A percentile compares a stretch with the other conserved stretches of the same genome.
These are phyloP conservation scores for Polygonum maritimum DNA, from an alignment of 148 eudicot species.

Conservation along the genomic window DNA sequence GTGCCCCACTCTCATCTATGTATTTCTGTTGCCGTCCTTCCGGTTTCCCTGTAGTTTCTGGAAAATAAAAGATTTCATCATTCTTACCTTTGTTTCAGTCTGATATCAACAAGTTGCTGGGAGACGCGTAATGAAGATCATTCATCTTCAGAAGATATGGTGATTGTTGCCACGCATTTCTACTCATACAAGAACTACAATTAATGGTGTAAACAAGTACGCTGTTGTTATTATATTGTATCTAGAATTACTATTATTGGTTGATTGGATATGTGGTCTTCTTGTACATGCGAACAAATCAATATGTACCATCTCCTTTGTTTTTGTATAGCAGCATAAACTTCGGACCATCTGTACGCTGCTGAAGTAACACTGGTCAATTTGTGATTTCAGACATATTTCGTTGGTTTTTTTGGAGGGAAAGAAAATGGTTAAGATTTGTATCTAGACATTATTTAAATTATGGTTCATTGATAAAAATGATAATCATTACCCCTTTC, in stretches of 20 bases:
- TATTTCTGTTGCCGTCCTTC: neutral
- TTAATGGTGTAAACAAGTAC: neutral
- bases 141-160: neutral
- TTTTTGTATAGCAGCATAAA: no score
- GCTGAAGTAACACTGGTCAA: no score
- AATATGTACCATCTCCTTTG: no score
- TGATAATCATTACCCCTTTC: no score
- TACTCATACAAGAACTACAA: neutral
- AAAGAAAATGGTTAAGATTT: no score
- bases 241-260: neutral
- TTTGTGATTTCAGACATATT: no score
- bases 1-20: constrained; percentile 21
- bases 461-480: no score
- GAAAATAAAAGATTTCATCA: neutral
- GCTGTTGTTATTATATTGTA: neutral
- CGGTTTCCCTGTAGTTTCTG: neutral
- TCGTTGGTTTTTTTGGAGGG: no score
- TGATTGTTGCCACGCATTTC: neutral
- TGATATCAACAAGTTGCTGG: neutral
- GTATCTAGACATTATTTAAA: no score
- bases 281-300: no score
- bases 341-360: no score
- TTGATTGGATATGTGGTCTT: neutral
- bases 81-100: neutral
- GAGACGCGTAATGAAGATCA: neutral